Evolutionary conservation across 352 stramenopile genomes (phyloP), one percentile per base, ranked within the genome.

Genomic region (Globisporangium spiculum): DNA sequence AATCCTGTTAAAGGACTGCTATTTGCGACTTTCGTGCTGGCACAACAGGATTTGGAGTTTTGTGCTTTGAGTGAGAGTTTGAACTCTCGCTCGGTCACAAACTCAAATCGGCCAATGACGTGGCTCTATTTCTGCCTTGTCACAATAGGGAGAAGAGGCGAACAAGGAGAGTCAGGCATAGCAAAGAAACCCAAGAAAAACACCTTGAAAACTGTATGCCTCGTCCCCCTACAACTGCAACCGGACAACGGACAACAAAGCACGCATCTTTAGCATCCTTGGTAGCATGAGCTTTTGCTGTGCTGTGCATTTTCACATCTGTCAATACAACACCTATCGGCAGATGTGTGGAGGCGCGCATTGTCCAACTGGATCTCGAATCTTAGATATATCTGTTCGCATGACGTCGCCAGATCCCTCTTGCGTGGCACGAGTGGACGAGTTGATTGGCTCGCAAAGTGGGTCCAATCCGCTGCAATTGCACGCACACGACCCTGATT

Each of bases 361-460:
- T 32, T 7, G 41, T 14, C 12, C 41, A 18, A 18, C 1, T n/a
- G 41, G 12, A 52, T 52, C 44, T 52, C 18, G 44, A 22, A 52
- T 50, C 41, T 50, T 50, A 16, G 41, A 4, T 12, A 9, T 18
- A 9, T 16, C 41, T 50, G 41, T 5, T 2, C 54, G 12, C 9
- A 57, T 57, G 24, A 34, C 52, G 27, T 36, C 18, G 6, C 44
- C 44, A 50, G 44, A 27, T 41, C 26, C 27, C 8, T n/a, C 24
- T 38, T 27, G 27, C 54, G 54, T 60, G 54, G 34, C n/a, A 5
- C 5, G 2, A 16, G 27, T 27, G 7, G 20, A 10, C 27, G 30
- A 14, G 24, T 24, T 27, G 55, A 60, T 60, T 60, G 55, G 55
- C 55, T 60, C 30, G 55, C 55, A n/a, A n/a, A n/a, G 30, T 46